Base-by-base conservation (phyloP, 352 stramenopile species). In the Thraustochytrium striatum region DNA sequence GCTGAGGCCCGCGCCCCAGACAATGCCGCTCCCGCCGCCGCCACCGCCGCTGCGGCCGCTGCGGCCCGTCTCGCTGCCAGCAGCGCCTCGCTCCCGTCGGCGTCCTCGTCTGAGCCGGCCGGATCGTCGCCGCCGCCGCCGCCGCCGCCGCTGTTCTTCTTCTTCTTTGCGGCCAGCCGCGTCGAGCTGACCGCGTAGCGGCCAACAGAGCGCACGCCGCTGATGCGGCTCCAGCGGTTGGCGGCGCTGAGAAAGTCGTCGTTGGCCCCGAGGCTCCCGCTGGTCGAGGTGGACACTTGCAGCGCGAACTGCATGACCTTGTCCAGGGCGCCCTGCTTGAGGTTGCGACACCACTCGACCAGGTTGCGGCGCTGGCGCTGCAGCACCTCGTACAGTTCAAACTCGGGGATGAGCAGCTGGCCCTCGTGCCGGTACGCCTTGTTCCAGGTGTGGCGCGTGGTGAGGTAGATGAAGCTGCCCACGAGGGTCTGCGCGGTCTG, bases 401-500 rank as follows among this genome's bases (percentile, higher is more conserved):
- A 78, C 58, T 83, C 78, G 8, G 78, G 78, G 57, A 83, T 82
- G 41, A 75, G 47, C 33, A 83, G 50, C 9, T 47, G 43, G 9
- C 70, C 69, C 7, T 75, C 41, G 1, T 78, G 39, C 19, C 57
- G 55, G 5, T 55, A 55, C n/a, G 21, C 9, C 1, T 61, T 78
- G 57, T 83, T 83, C 78, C 78, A 83, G 11, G 78, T 83, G 78
- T 83, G 78, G 8, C 78, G 62, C 7, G 80, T 82, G 16, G 80
- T 84, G 30, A 84, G 39, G 59, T 83, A 84, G n/a, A 82, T 62
- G 35, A 83, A 83, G n/a, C 55, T 69, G 47, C 73, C 72, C 36
- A 84, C 19, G 30, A 84, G 35, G 9, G 80, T 79, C 47, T 81
- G 57, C 33, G 59, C 80, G 32, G 52, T 30, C 32, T 21, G 38